Evolutionary conservation across 441 rosid genomes (phyloP).

Genomic region (Adansonia madagascariensis): DNA sequence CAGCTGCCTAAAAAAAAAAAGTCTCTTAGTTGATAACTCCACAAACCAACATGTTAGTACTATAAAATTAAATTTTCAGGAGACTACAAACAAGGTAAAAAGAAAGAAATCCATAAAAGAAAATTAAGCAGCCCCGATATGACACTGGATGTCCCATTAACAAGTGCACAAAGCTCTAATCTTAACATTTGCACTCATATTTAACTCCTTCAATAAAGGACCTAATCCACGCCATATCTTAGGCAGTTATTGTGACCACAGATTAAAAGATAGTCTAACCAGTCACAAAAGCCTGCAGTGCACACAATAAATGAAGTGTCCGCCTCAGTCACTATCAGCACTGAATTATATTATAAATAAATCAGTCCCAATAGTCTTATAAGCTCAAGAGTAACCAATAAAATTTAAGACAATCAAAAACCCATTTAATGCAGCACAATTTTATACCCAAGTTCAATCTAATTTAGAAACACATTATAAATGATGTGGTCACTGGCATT

Average conservation of each 20-base stretch:
- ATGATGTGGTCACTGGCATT: background rate
- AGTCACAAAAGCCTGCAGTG: background rate
- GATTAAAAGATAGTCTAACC: constrained; percentile 14
- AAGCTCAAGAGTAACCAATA: background rate
- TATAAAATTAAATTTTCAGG: background rate
- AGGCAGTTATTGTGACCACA: background rate
- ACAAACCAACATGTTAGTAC: background rate
- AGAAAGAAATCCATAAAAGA: background rate
- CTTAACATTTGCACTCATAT: background rate
- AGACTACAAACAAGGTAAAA: background rate
- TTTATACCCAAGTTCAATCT: background rate
- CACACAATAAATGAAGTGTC: background rate
- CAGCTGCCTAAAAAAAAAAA: constrained; percentile 66
- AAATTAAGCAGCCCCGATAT: background rate
- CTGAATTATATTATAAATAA: no score
- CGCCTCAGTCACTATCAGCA: background rate
- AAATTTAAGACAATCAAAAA: background rate
- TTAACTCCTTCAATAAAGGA: background rate
- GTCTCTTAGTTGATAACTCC: background rate
- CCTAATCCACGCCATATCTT: background rate
- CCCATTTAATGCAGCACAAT: background rate
- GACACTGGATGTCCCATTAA: background rate
- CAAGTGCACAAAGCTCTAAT: background rate
- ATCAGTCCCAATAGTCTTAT: background rate
- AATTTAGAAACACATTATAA: background rate